Evolutionary conservation across 192 early-diverging fungal species (phyloP).

Genomic region (Backusella circina): DNA sequence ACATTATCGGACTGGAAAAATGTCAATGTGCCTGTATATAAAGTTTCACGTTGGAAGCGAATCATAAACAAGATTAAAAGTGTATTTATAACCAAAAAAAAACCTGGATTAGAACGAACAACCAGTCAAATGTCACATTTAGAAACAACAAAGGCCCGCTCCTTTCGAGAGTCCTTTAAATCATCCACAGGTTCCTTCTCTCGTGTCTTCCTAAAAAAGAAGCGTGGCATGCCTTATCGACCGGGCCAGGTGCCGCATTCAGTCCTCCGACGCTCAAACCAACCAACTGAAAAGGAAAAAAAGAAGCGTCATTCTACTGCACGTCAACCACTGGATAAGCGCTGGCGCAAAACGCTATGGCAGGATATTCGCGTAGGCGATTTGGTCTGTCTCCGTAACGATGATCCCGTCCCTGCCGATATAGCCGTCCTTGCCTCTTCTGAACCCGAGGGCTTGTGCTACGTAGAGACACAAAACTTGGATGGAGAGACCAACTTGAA

Average conservation of each 20-base stretch:
- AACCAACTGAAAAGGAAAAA: slow-evolving; percentile 23
- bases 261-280: slow-evolving; percentile 23
- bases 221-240: slow-evolving; percentile 28
- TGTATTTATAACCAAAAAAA: not conserved
- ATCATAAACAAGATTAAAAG: not conserved
- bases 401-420: slow-evolving; percentile 65
- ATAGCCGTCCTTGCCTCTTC: slow-evolving; percentile 60
- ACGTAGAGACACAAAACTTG: slow-evolving; percentile 75
- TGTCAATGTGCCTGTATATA: slow-evolving; percentile 44
- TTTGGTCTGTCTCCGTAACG: slow-evolving; percentile 52
- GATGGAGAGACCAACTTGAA: slow-evolving; percentile 85
- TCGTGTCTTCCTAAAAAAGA: slow-evolving; percentile 19
- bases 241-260: slow-evolving; percentile 47
- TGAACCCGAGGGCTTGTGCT: slow-evolving; percentile 64
- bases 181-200: slow-evolving; percentile 20
- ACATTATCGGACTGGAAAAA: slow-evolving; percentile 59
- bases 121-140: not conserved
- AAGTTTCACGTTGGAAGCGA: slow-evolving; percentile 21
- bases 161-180: slow-evolving; percentile 4
- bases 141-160: not conserved
- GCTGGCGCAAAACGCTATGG: slow-evolving; percentile 50
- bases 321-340: slow-evolving; percentile 14
- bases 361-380: slow-evolving; percentile 60
- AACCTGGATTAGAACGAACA: not conserved
- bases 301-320: slow-evolving; percentile 6